Evolutionary conservation across 2,329 filamentous ascomycete species (phyloP).

Genomic region (Cryphonectria parasitica): DNA sequence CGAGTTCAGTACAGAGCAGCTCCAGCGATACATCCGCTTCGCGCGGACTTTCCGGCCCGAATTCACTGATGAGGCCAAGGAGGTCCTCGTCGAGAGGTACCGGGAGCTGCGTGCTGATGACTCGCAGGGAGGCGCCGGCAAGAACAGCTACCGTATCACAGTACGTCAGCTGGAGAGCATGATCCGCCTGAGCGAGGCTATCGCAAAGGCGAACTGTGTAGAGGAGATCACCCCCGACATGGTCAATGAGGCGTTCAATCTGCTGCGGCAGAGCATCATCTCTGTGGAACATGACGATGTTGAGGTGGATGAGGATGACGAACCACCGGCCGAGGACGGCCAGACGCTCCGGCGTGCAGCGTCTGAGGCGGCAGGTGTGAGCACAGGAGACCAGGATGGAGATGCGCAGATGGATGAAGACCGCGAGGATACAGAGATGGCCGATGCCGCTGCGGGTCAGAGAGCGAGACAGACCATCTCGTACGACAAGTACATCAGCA

Average conservation of each 20-base stretch:
- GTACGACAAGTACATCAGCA: constrained; percentile 91
- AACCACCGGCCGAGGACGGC: constrained; percentile 46
- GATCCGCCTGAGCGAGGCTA: constrained; percentile 95
- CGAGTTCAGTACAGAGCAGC: constrained; percentile 93
- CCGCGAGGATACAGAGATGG: constrained; percentile 41
- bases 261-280: constrained; percentile 93
- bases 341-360: constrained; percentile 51
- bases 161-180: constrained; percentile 94
- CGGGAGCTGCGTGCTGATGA: constrained; percentile 94
- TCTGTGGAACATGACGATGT: constrained; percentile 97
- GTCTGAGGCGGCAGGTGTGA: constrained; percentile 55
- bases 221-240: constrained; percentile 84
- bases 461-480: constrained; percentile 82
- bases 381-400: constrained; percentile 50
- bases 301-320: constrained; percentile 79
- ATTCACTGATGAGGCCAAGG: constrained; percentile 86
- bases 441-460: constrained; percentile 22
- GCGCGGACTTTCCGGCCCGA: constrained; percentile 92
- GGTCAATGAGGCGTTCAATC: constrained; percentile 88
- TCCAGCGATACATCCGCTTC: constrained; percentile 97
- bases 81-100: constrained; percentile 86
- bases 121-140: constrained; percentile 88
- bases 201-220: constrained; percentile 96
- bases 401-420: constrained; percentile 48
- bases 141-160: constrained; percentile 96